Base-by-base conservation (phyloP, 495 filamentous ascomycete species). In the Astrocystis sublimbata region DNA sequence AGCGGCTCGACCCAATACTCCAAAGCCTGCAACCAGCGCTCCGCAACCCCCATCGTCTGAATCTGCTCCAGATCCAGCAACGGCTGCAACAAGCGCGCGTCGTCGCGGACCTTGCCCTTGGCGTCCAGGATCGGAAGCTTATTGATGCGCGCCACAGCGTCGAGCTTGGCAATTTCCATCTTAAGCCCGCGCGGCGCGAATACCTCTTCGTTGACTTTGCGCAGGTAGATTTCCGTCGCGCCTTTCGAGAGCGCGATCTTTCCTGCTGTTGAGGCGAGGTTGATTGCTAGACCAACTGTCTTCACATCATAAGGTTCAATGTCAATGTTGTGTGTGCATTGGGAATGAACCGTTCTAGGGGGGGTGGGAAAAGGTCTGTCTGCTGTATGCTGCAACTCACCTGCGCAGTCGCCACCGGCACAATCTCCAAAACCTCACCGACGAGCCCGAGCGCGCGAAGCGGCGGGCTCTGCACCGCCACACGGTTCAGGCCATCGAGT, bases 381-480 rank as follows among this genome's bases (percentile, higher is more conserved):
- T n/a, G n/a, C n/a, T n/a, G n/a, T n/a, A n/a, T n/a, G n/a, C n/a
- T n/a, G n/a, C n/a, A n/a, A n/a, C n/a, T n/a, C n/a, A n/a, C 35
- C 15, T 55, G 51, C 9, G 23, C 51, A 6, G 51, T 55, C 30
- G 17, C 35, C 17, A 41, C 4, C 1, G 51, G 51, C 23, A 55
- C 51, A 21, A 17, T 23, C 35, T 28, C 23, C 3, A 55, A 23
- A 12, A 41, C 35, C 19, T 41, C 35, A 15, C 51, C 51, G 23
- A 41, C 51, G 26, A 55, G 21, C 10, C 51, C 51, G 35, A 55
- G 51, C 40, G 12, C 51, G 1, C 23, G 51, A 28, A 55, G 35
- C 12, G 51, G 51, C 12, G 51, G 51, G 35, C 51, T 55, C 21
- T 55, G 51, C 19, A 55, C 51, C 26, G 51, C 35, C 24, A 55